These are phyloP conservation scores for Dactylellina haptotyla DNA, from an alignment of 2,329 filamentous ascomycete species.

Conservation along the genomic window DNA sequence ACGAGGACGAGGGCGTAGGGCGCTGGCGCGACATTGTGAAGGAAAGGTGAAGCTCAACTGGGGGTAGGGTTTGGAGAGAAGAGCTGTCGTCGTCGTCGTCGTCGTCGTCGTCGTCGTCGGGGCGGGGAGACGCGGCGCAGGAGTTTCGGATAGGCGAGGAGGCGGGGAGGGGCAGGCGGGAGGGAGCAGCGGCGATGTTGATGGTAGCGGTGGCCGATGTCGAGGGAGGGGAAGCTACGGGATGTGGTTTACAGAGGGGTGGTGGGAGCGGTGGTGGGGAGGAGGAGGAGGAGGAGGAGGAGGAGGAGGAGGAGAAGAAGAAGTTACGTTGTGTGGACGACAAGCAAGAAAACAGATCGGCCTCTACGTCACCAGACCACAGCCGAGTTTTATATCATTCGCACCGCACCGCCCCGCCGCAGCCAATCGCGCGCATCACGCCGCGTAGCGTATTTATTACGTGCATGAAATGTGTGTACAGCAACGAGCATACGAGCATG, in stretches of 20 bases:
- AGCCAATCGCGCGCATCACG: background rate
- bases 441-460: too few species aligned
- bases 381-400: background rate
- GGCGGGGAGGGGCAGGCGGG: background rate
- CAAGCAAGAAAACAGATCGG: slow-evolving; percentile 46
- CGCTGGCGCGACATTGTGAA: slow-evolving; percentile 49
- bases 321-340: slow-evolving; percentile 1
- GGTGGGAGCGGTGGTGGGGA: background rate
- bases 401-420: too few species aligned
- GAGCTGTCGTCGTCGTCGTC: slow-evolving; percentile 1
- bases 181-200: background rate
- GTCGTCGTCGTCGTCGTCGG: too few species aligned
- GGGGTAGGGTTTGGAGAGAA: too few species aligned
- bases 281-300: background rate
- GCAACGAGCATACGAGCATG: too few species aligned
- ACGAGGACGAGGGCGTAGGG: slow-evolving; percentile 21
- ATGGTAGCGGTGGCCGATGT: background rate
- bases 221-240: background rate
- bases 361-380: slow-evolving; percentile 49
- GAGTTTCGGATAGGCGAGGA: background rate
- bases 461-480: too few species aligned
- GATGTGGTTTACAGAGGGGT: too few species aligned
- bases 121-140: background rate
- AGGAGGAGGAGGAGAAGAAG: background rate
- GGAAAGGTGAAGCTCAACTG: background rate